phyloP scores from a whole-genome alignment of 2,329 filamentous ascomycete genomes.

The Diaporthe sp. region DNA sequence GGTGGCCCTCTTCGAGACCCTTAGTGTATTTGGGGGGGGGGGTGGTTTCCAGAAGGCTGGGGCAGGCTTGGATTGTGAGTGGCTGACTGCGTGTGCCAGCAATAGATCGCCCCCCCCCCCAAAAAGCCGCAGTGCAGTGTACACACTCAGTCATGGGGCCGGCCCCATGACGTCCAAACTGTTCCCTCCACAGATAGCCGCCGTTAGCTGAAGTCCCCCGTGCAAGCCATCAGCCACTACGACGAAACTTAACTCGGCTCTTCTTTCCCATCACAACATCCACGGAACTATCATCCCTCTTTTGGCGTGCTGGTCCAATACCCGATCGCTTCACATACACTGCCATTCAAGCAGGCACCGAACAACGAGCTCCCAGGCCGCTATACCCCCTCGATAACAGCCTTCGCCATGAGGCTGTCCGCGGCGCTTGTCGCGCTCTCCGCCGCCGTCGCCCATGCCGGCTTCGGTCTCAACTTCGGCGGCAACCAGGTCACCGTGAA shows the following conservation, averaged over 20 bases:
- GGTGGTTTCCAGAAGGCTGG: not conserved
- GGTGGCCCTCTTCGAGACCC: not conserved
- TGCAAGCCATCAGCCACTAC: not conserved
- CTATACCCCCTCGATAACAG: not conserved
- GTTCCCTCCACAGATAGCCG: slow-evolving; percentile 28
- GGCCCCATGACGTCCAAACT: slow-evolving; percentile 31
- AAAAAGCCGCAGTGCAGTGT: not conserved
- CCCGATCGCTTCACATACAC: not conserved
- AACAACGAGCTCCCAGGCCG: not conserved
- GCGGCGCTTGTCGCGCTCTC: slow-evolving; percentile 57
- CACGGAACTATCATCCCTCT: not conserved
- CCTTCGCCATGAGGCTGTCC: slow-evolving; percentile 53
- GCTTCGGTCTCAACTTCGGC: slow-evolving; percentile 57
- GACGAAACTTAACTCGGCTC: not conserved
- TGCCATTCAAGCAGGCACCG: not conserved
- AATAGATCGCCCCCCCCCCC: slow-evolving; percentile 12
- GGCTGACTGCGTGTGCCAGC: slow-evolving; percentile 10
- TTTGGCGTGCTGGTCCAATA: not conserved
- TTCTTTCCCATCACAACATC: not conserved
- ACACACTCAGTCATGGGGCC: not conserved
- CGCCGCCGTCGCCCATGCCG: slow-evolving; percentile 55
- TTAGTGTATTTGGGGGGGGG: not conserved
- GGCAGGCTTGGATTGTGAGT: not conserved
- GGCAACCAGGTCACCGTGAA: slow-evolving; percentile 58
- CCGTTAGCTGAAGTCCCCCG: slow-evolving; percentile 10